These are phyloP conservation scores for Phytophthora brassicae DNA, from an alignment of 352 stramenopile species.

Conservation along the genomic window DNA sequence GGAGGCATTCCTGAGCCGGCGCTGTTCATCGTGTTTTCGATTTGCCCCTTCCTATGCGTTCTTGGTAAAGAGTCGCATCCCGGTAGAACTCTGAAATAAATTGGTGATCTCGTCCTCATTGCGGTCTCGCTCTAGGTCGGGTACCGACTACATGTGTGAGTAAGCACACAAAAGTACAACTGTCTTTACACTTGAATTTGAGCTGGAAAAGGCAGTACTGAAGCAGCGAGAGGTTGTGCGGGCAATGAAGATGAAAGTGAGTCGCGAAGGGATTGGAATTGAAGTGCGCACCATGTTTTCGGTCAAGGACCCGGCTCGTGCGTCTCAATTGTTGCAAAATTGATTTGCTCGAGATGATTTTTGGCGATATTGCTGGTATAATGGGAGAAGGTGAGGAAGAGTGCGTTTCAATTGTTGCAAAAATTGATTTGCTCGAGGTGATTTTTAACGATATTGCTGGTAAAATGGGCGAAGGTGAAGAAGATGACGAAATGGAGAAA, in stretches of 20 bases:
- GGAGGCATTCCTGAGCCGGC: too few relatives aligned
- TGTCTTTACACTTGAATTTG: conserved; percentile 89
- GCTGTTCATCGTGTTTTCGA: too few relatives aligned
- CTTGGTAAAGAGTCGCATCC: too few relatives aligned
- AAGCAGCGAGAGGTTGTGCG: conserved; percentile 56
- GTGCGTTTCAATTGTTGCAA: too few relatives aligned
- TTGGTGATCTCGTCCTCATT: too few relatives aligned
- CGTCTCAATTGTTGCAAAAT: conserved; percentile 59
- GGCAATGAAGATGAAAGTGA: conserved; percentile 85
- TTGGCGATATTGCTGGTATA: conserved; percentile 47
- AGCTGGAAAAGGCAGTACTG: conserved; percentile 61
- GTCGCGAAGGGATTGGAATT: conserved; percentile 89
- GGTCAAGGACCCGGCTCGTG: conserved; percentile 53
- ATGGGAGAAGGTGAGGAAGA: conserved; percentile 14
- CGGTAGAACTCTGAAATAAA: too few relatives aligned
- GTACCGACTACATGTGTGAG: too few relatives aligned
- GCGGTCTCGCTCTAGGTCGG: too few relatives aligned
- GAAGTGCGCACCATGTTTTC: conserved; percentile 83
- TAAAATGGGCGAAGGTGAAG: conserved; percentile 14
- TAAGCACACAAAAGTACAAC: too few relatives aligned
- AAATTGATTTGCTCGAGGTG: conserved; percentile 63
- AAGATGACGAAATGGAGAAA: neutral
- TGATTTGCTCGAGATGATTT: conserved; percentile 62
- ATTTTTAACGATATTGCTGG: conserved; percentile 60
- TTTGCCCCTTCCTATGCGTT: too few relatives aligned